Base-by-base conservation (phyloP, 176 grass and related monocot species). In the Oryza nivara region DNA sequence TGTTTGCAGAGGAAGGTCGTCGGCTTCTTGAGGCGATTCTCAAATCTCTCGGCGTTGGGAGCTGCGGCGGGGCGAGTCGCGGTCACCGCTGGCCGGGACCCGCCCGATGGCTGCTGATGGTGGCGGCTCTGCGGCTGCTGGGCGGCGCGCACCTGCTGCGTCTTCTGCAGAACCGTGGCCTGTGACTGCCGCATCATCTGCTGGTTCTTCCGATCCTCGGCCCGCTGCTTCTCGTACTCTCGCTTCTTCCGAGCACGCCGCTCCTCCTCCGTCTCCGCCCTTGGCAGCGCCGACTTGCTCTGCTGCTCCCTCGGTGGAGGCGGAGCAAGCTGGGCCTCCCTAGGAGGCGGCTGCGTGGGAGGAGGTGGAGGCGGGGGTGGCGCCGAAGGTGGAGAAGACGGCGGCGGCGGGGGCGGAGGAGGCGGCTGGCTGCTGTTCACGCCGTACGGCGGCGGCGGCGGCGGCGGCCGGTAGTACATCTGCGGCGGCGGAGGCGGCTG, bases 1-100 rank as follows among this genome's bases (percentile, higher is more conserved):
- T 91, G 89, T 74, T 89, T 89, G 89, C 92, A 94, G 84, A 99
- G 90, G 79, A 99, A 99, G 26, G 91, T 99, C 7, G 97, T 99
- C 17, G 93, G 97, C 81, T 99, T 99, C 71, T 94, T 99, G 5
- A 99, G 86, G 61, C 97, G 83, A 68, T 96, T 99, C 84, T 96
- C 91, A 13, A 92, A 88, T 77, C 90, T 92, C 79, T 95, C 93
- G 2, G 58, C 83, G 30, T 80, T 90, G 3, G 84, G 65, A 9
- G 69, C 84, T 26, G 90, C 72, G 2, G 71, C 61, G 17, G 88
- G 74, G 74, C 77, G 83, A 25, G 89, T 75, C 23, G 30, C 87
- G n/a, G 67, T 38, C 20, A 76, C 80, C 12, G 25, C 75, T 68
- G 75, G 5, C 73, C 75, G 78, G 9, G 75, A 68, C 26, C 51